These are phyloP conservation scores for Exophiala dermatitidis DNA, from an alignment of 2,329 filamentous ascomycete genomes.

Conservation along the genomic window DNA sequence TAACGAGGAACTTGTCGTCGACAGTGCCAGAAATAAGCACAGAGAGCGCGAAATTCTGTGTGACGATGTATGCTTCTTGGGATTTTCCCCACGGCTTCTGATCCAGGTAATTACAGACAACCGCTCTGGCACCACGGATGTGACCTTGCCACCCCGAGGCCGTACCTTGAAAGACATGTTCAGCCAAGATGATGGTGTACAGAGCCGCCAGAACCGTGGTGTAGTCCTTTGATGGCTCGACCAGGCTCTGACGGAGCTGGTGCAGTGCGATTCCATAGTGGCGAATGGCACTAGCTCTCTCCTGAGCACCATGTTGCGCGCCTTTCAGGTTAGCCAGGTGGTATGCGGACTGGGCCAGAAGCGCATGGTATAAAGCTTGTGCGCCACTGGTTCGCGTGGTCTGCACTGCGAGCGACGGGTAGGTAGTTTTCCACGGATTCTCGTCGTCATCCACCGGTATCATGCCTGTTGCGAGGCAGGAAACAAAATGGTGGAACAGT, in stretches of 20 bases:
- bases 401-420: conserved; percentile 10
- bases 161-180: conserved; percentile 13
- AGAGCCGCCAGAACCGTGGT: conserved; percentile 8
- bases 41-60: conserved; percentile 10
- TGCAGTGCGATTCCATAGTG: conserved; percentile 8
- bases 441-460: conserved; percentile 8
- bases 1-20: not conserved
- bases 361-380: conserved; percentile 3
- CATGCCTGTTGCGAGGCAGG: conserved; percentile 4
- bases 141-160: conserved; percentile 6
- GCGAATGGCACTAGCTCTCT: not conserved
- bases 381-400: not conserved
- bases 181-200: conserved; percentile 10
- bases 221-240: conserved; percentile 2
- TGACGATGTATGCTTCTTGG: conserved; percentile 9
- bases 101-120: conserved; percentile 7
- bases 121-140: conserved; percentile 3
- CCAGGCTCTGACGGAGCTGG: conserved; percentile 5
- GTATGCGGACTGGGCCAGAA: conserved; percentile 13
- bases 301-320: not conserved
- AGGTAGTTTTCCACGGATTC: conserved; percentile 14
- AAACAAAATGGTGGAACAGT: conserved; percentile 10
- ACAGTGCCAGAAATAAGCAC: conserved; percentile 5
- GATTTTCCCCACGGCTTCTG: conserved; percentile 11
- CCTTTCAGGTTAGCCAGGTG: conserved; percentile 4